Conservation (phyloP, 106 monocot genomes). For the Dendrobium officinale region DNA sequence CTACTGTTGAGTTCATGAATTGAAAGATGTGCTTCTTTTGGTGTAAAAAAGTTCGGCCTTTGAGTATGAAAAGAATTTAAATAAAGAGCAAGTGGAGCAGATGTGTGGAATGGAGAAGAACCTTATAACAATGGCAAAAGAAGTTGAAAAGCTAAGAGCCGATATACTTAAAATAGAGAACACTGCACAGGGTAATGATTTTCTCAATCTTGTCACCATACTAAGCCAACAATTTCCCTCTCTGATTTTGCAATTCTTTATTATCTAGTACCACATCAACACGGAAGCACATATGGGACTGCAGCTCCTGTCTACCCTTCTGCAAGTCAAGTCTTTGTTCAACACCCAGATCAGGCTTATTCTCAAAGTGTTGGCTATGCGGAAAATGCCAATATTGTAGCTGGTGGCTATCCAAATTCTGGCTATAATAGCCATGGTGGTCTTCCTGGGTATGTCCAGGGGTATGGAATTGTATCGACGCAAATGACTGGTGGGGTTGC, state of each 20-base stretch:
- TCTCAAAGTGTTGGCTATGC: conserved; percentile 17
- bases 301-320: conserved; percentile 17
- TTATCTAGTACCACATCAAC: not conserved
- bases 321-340: conserved; percentile 5
- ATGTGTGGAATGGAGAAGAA: conserved; percentile 78
- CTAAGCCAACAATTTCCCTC: not conserved
- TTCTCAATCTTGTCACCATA: not conserved
- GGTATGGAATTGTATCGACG: conserved; percentile 24
- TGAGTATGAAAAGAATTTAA: conserved; percentile 72
- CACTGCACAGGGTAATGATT: conserved; percentile 27
- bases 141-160: conserved; percentile 64
- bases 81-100: conserved; percentile 64
- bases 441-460: conserved; percentile 9
- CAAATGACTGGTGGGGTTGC: conserved; percentile 3
- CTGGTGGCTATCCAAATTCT: conserved; percentile 5
- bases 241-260: not conserved
- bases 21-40: not conserved
- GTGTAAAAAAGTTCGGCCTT: conserved; percentile 35
- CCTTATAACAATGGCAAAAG: conserved; percentile 45
- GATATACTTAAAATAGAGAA: conserved; percentile 56
- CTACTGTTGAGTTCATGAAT: not conserved
- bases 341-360: conserved; percentile 7
- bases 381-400: conserved; percentile 5
- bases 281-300: conserved; percentile 17
- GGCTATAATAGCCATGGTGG: conserved; percentile 15